phyloP scores from a whole-genome alignment of 192 early-diverging fungal genomes.

The Paraglomus brasilianum region DNA sequence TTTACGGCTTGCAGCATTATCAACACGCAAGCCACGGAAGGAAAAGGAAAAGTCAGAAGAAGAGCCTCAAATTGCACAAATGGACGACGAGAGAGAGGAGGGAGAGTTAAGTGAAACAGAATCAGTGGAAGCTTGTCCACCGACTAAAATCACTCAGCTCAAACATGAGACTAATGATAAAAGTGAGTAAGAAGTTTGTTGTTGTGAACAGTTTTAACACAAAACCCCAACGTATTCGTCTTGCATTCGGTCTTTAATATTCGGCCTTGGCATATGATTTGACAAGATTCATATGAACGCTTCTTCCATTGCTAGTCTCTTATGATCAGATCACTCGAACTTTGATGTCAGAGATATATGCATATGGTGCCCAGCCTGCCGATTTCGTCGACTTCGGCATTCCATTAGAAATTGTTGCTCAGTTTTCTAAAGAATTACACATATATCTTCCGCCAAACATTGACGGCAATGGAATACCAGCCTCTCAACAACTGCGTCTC shows the following conservation, averaged over 20 bases:
- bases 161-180: too few relatives aligned
- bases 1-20: background rate
- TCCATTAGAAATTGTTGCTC: background rate
- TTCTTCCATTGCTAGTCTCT: too few relatives aligned
- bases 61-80: background rate
- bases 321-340: background rate
- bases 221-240: too few relatives aligned
- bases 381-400: background rate
- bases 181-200: too few relatives aligned
- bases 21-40: background rate
- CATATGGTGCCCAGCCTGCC: background rate
- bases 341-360: background rate
- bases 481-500: background rate
- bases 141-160: background rate
- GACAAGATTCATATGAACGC: too few relatives aligned
- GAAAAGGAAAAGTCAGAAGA: background rate
- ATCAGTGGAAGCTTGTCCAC: background rate
- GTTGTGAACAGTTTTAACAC: too few relatives aligned
- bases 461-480: background rate
- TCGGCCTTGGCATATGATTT: too few relatives aligned
- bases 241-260: too few relatives aligned
- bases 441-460: background rate
- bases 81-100: background rate
- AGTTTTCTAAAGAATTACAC: background rate
- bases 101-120: constrained; percentile 13